A percentile compares a stretch with the other conserved stretches of the same genome.
These are phyloP conservation scores for Lipomyces mesembrius DNA, from an alignment of 805 yeast species.

Conservation along the genomic window DNA sequence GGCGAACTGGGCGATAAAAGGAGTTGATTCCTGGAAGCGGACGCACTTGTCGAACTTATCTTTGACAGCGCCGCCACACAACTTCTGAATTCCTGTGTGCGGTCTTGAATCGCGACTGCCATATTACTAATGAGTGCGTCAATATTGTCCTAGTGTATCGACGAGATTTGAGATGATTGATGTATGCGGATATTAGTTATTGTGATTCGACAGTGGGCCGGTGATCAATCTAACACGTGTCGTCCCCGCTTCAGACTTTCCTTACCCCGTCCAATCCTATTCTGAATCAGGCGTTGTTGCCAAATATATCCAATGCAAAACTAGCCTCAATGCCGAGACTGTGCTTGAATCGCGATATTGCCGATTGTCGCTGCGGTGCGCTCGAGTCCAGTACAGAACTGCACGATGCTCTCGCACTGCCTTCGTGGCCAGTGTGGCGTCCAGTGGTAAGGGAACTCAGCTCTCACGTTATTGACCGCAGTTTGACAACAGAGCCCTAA, in stretches of 20 bases:
- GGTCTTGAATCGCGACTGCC: conserved; percentile 51
- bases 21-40: conserved; percentile 40
- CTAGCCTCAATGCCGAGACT: not conserved
- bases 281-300: not conserved
- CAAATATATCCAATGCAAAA: not conserved
- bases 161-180: not conserved
- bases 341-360: not conserved
- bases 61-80: conserved; percentile 79
- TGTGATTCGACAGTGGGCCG: not conserved
- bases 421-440: not conserved
- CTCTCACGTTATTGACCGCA: no score
- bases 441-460: no score
- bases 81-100: conserved; percentile 91
- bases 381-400: not conserved
- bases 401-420: not conserved
- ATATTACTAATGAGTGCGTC: conserved; percentile 7
- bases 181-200: not conserved
- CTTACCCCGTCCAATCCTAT: not conserved
- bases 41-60: conserved; percentile 50
- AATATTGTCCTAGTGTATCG: not conserved
- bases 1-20: conserved; percentile 32
- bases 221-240: not conserved
- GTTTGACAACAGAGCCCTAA: no score
- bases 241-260: not conserved
- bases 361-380: not conserved